Percentiles rank a stretch among this genome's conserved stretches.
Evolutionary conservation across 352 stramenopile species (phyloP).

Genomic region (Globisporangium cylindrosporum): DNA sequence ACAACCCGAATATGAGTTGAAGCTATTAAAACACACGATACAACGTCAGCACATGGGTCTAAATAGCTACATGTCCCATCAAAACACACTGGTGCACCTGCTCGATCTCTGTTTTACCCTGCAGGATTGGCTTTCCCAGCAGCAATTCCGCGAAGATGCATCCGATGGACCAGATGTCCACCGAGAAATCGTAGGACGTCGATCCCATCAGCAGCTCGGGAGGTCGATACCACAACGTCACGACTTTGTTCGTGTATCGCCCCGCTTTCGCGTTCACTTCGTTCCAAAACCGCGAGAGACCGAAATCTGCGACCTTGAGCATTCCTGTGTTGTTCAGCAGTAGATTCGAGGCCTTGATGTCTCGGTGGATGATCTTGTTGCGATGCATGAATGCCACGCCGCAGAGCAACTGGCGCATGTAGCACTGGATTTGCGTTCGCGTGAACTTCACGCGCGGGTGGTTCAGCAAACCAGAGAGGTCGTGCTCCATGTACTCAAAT

Average conservation of each 20-base stretch:
- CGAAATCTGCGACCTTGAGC: conserved; percentile 84
- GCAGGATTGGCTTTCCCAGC: conserved; percentile 75
- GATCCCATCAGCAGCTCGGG: conserved; percentile 92
- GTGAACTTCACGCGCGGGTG: conserved; percentile 81
- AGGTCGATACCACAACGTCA: conserved; percentile 94
- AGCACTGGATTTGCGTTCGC: conserved; percentile 85
- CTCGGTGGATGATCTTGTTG: conserved; percentile 85
- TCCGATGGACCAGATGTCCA: conserved; percentile 95
- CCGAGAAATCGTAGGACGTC: conserved; percentile 89
- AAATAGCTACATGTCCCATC: background rate
- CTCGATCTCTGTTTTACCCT: conserved; percentile 81
- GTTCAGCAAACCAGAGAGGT: conserved; percentile 81
- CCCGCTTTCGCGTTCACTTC: conserved; percentile 82
- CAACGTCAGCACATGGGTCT: conserved; percentile 1
- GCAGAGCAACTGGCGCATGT: conserved; percentile 82
- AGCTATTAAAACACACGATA: conserved; percentile 28
- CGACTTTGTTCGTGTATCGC: conserved; percentile 93
- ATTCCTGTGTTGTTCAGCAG: conserved; percentile 83
- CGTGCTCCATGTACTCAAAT: conserved; percentile 88
- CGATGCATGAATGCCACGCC: conserved; percentile 86
- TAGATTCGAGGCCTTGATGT: conserved; percentile 87
- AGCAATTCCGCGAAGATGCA: conserved; percentile 84
- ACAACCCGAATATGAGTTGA: conserved; percentile 77
- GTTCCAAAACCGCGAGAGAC: conserved; percentile 82
- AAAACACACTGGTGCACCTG: conserved; percentile 38